These are phyloP conservation scores for Leccinum fibrillosum DNA, from an alignment of 768 basidiomycete species.

Conservation along the genomic window DNA sequence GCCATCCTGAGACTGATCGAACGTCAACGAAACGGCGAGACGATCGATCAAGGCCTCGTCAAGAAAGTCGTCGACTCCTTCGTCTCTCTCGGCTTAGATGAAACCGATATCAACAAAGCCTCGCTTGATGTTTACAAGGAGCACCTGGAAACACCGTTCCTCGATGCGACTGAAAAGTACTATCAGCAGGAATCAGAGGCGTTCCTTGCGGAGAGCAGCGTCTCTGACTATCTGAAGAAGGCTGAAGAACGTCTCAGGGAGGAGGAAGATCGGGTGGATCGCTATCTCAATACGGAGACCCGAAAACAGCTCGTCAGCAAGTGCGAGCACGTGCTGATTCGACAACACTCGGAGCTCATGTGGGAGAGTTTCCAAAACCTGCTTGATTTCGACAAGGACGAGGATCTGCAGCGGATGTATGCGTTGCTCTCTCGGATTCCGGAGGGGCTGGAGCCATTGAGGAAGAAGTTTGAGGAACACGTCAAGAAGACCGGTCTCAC, in stretches of 20 bases:
- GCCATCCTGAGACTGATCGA: constrained; percentile 91
- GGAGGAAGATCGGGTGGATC: constrained; percentile 93
- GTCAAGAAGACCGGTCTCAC: constrained; percentile 87
- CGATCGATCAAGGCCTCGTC: constrained; percentile 87
- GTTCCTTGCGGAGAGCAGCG: constrained; percentile 83
- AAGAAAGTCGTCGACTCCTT: constrained; percentile 96
- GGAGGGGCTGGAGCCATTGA: constrained; percentile 85
- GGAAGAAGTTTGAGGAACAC: constrained; percentile 92
- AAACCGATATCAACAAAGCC: constrained; percentile 86
- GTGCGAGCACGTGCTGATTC: constrained; percentile 92
- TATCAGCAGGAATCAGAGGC: constrained; percentile 90
- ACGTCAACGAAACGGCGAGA: constrained; percentile 89
- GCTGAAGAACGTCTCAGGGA: constrained; percentile 90
- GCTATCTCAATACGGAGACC: constrained; percentile 88
- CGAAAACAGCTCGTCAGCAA: constrained; percentile 74
- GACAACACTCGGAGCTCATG: constrained; percentile 79
- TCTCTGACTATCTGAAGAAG: constrained; percentile 93
- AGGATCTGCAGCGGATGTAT: constrained; percentile 96
- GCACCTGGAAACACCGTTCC: constrained; percentile 87
- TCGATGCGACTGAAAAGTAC: constrained; percentile 84
- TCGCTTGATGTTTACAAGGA: constrained; percentile 92
- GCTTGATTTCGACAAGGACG: constrained; percentile 91
- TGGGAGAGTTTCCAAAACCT: constrained; percentile 90
- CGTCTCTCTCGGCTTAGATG: constrained; percentile 92
- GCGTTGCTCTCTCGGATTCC: constrained; percentile 85